These are phyloP conservation scores for Diaporthe humulicola DNA, from an alignment of 2,329 filamentous ascomycete species.

Conservation along the genomic window DNA sequence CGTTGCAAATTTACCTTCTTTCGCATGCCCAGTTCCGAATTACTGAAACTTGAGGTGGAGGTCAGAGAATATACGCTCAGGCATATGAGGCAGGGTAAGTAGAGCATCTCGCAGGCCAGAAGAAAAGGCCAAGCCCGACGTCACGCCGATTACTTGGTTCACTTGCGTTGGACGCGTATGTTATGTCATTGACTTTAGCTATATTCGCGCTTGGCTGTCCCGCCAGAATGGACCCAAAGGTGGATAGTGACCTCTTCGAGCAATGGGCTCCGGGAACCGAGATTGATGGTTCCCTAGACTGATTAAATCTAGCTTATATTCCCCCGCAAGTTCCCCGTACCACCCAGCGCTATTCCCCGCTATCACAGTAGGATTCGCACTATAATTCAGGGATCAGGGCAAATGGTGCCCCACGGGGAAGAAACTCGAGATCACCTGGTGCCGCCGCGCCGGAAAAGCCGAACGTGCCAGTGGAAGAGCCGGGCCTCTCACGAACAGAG, in stretches of 20 bases:
- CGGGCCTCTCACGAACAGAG: neutral
- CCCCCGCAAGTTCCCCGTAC: conserved; percentile 9
- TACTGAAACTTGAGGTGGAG: neutral
- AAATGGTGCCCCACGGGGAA: conserved; percentile 13
- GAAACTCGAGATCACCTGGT: conserved; percentile 12
- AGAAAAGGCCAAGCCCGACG: neutral
- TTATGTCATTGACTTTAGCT: conserved; percentile 3
- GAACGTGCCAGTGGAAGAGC: conserved; percentile 9
- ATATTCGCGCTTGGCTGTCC: neutral
- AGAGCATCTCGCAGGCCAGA: neutral
- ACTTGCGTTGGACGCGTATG: neutral
- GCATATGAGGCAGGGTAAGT: neutral
- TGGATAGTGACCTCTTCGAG: neutral
- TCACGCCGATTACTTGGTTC: neutral
- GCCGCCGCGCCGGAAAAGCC: conserved; percentile 22
- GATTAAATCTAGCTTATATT: neutral
- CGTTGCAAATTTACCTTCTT: neutral
- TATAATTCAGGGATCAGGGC: conserved; percentile 9
- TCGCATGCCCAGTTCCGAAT: neutral
- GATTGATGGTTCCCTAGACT: neutral
- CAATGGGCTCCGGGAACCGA: neutral
- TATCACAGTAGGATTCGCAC: conserved; percentile 17
- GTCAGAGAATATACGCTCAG: neutral
- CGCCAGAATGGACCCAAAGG: conserved; percentile 4
- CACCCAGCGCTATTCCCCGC: conserved; percentile 3